phyloP scores from a whole-genome alignment of 2,329 filamentous ascomycete species.

The Saccharata proteae region DNA sequence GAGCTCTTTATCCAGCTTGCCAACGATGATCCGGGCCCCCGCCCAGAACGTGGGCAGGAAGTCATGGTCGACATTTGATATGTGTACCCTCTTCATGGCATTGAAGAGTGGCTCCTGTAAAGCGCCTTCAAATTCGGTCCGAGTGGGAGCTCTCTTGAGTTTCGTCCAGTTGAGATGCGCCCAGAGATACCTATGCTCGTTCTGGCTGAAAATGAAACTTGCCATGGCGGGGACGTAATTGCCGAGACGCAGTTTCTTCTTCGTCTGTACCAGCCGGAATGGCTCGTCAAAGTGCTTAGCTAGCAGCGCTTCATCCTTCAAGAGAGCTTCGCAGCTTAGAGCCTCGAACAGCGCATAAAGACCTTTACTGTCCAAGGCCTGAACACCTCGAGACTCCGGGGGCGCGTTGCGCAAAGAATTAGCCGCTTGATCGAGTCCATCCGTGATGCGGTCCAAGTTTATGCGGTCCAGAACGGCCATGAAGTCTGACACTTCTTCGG shows the following conservation, averaged over 20 bases:
- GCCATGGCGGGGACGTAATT: constrained; percentile 72
- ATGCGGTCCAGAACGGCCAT: constrained; percentile 33
- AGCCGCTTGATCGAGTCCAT: constrained; percentile 30
- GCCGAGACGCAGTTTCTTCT: constrained; percentile 64
- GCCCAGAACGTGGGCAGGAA: constrained; percentile 67
- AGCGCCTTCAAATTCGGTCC: constrained; percentile 76
- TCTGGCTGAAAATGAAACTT: constrained; percentile 68
- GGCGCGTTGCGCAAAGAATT: constrained; percentile 31
- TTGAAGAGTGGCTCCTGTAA: constrained; percentile 60
- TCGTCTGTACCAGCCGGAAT: constrained; percentile 68
- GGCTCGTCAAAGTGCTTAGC: constrained; percentile 62
- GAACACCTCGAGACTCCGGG: constrained; percentile 38
- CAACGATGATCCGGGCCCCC: constrained; percentile 62
- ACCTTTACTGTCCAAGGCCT: constrained; percentile 43
- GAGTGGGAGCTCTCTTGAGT: constrained; percentile 50
- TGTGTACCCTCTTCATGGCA: constrained; percentile 51
- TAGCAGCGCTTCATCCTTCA: constrained; percentile 45
- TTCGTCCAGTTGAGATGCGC: constrained; percentile 57
- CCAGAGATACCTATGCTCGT: constrained; percentile 53
- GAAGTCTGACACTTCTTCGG: constrained; percentile 32
- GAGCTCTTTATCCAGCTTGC: constrained; percentile 57
- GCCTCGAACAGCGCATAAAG: constrained; percentile 79
- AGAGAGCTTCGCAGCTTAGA: constrained; percentile 69
- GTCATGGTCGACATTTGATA: constrained; percentile 37
- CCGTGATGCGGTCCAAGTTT: constrained; percentile 31